Percentiles rank a stretch among this genome's conserved stretches.
phyloP scores from a whole-genome alignment of 345 rosid genomes.

The Lepidium sativum region DNA sequence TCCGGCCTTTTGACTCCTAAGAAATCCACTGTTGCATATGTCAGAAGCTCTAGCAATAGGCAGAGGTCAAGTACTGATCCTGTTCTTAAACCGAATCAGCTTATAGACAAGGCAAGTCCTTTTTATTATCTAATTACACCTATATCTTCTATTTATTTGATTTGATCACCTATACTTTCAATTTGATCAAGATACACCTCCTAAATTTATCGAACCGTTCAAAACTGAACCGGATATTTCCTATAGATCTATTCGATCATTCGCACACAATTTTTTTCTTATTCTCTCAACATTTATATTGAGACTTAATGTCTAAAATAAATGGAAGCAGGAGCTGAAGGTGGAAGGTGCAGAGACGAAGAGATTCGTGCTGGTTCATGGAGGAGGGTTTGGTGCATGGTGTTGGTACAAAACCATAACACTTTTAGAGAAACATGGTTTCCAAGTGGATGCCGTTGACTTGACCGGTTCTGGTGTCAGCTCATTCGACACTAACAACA shows the following conservation, averaged over 20 bases:
- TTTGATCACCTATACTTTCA: not conserved
- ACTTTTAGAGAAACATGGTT: constrained; percentile 48
- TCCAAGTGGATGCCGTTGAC: constrained; percentile 53
- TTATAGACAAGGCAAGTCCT: constrained; percentile 62
- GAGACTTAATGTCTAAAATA: not conserved
- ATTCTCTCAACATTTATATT: not conserved
- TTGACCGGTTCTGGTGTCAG: constrained; percentile 55
- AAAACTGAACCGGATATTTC: not conserved
- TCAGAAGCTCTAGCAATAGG: constrained; percentile 81
- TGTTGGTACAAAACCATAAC: constrained; percentile 80
- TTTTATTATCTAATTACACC: not conserved
- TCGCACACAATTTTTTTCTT: too few species aligned
- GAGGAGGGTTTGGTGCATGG: constrained; percentile 91
- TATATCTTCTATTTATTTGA: not conserved
- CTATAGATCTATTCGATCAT: not conserved
- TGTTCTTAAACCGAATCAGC: constrained; percentile 78
- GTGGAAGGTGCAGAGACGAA: constrained; percentile 43
- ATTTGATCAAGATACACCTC: not conserved
- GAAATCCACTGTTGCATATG: constrained; percentile 35
- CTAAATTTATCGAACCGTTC: not conserved
- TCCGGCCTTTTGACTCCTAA: constrained; percentile 46
- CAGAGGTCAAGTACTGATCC: constrained; percentile 85
- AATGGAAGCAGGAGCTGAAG: constrained; percentile 24
- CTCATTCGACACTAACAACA: constrained; percentile 44
- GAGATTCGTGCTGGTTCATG: constrained; percentile 65